Percentiles rank a stretch among this genome's conserved stretches.
Evolutionary conservation across 2,329 filamentous ascomycete species (phyloP).

Genomic region (Arthrobotrys sphaeroides): DNA sequence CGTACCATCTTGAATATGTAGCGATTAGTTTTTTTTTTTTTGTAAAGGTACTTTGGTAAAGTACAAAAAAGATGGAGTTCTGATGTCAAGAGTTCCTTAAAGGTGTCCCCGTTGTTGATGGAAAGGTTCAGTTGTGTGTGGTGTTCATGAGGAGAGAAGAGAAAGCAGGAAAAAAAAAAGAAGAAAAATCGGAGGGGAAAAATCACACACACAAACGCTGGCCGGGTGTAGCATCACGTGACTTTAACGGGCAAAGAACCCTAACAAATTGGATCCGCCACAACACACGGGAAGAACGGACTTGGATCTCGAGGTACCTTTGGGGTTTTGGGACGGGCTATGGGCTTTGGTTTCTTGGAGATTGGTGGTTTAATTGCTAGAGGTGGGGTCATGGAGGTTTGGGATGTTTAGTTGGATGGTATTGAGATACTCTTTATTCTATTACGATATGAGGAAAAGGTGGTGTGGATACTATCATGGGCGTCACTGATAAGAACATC

Average conservation of each 20-base stretch:
- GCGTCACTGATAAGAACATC: not conserved
- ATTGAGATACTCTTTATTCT: not conserved
- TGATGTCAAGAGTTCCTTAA: conserved; percentile 55
- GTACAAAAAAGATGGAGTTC: conserved; percentile 9
- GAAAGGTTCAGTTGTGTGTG: conserved; percentile 15
- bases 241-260: conserved; percentile 19
- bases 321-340: not conserved
- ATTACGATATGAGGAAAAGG: not conserved
- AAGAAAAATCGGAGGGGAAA: conserved; percentile 26
- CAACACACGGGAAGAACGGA: not conserved
- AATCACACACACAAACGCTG: conserved; percentile 34
- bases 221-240: conserved; percentile 28
- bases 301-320: too few species aligned
- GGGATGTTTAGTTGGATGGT: not conserved
- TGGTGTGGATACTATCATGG: not conserved
- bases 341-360: not conserved
- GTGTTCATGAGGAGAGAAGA: conserved; percentile 32
- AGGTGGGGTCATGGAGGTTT: not conserved
- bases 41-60: not conserved
- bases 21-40: conserved; percentile 13
- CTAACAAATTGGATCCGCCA: conserved; percentile 22
- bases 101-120: conserved; percentile 47
- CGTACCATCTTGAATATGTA: conserved; percentile 46
- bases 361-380: not conserved
- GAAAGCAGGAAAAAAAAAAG: not conserved